Percentiles rank a stretch among this genome's conserved stretches.
phyloP scores from a whole-genome alignment of 768 basidiomycete species.

The Nidula microcarpa region DNA sequence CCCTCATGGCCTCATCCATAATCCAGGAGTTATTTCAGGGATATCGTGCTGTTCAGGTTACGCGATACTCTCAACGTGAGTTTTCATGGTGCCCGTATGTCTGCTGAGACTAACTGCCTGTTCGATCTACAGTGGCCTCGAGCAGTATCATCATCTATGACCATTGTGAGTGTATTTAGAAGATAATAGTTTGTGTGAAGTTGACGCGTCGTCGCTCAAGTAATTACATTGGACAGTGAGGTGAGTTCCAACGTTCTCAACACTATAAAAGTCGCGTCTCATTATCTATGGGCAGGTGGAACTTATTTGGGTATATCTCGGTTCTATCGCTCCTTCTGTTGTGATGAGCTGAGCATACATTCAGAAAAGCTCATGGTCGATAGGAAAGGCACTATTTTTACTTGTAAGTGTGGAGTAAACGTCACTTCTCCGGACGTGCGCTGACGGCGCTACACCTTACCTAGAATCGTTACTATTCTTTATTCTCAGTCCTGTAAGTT shows the following conservation, averaged over 20 bases:
- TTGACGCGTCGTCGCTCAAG: conserved; percentile 19
- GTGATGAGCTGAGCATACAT: background rate
- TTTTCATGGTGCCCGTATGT: background rate
- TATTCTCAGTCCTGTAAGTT: conserved; percentile 48
- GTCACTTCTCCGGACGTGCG: background rate
- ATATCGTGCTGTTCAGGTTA: conserved; percentile 29
- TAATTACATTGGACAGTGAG: conserved; percentile 51
- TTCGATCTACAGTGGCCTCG: conserved; percentile 38
- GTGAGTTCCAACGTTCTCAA: conserved; percentile 22
- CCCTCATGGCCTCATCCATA: background rate
- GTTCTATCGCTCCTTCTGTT: background rate
- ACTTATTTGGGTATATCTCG: conserved; percentile 46
- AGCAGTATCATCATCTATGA: conserved; percentile 51
- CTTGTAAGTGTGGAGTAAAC: conserved; percentile 28
- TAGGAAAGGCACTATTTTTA: conserved; percentile 53
- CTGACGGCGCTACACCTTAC: background rate
- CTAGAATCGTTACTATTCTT: conserved; percentile 58
- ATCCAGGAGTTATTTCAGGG: background rate
- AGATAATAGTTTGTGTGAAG: background rate
- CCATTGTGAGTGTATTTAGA: conserved; percentile 36
- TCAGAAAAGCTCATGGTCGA: conserved; percentile 52
- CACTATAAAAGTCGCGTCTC: background rate
- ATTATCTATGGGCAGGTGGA: conserved; percentile 31
- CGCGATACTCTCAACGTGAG: conserved; percentile 42
- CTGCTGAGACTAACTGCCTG: background rate